Conservation (phyloP, 2,329 filamentous ascomycete genomes). For the Colletotrichum theobromicola region DNA sequence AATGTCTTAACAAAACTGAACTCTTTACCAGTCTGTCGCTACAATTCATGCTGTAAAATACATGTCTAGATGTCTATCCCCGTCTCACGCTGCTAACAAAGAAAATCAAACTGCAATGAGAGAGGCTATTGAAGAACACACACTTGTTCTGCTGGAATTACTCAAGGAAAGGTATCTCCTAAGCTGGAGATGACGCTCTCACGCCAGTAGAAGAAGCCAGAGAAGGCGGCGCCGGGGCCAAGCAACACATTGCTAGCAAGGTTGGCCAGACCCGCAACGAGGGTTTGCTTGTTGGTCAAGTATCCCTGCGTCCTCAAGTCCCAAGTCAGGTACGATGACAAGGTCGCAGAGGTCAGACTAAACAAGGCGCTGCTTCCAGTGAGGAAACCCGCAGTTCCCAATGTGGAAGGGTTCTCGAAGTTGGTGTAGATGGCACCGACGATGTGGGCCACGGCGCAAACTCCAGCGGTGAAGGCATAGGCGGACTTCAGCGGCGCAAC, state of each 20-base stretch:
- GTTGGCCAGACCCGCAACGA: not conserved
- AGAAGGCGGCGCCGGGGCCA: not conserved
- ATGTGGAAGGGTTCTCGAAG: not conserved
- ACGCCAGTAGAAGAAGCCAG: not conserved
- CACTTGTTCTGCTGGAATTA: not conserved
- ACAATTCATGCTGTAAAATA: too few relatives aligned
- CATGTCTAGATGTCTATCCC: too few relatives aligned
- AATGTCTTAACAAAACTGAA: too few relatives aligned
- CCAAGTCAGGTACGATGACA: not conserved
- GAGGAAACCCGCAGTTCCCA: not conserved
- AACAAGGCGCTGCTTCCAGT: constrained; percentile 17
- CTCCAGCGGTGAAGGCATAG: not conserved
- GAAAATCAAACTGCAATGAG: not conserved
- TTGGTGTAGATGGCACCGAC: not conserved
- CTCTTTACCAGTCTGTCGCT: too few relatives aligned
- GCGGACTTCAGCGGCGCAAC: not conserved
- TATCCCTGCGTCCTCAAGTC: not conserved
- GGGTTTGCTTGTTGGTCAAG: not conserved
- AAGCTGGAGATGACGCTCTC: not conserved
- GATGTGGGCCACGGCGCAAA: not conserved
- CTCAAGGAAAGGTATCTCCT: not conserved
- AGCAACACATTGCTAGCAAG: not conserved
- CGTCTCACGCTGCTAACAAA: not conserved
- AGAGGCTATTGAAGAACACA: not conserved
- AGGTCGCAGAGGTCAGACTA: not conserved